Evolutionary conservation across 2,329 filamentous ascomycete genomes (phyloP).

Genomic region (Aspergillus glaucus): DNA sequence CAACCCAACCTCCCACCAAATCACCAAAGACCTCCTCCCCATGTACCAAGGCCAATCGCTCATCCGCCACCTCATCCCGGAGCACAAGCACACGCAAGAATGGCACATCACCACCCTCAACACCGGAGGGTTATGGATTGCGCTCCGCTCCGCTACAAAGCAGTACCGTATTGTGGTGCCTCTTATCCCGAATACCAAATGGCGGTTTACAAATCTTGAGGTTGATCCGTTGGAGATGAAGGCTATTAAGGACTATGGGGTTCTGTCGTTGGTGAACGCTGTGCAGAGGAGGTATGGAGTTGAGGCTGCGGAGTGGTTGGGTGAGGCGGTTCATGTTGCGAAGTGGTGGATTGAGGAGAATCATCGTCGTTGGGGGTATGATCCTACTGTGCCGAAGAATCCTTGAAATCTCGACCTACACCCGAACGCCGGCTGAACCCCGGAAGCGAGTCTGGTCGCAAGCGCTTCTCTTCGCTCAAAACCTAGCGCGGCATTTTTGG

Average conservation of each 20-base stretch:
- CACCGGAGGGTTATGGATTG: slow-evolving; percentile 27
- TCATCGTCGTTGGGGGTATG: slow-evolving; percentile 20
- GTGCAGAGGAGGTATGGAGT: slow-evolving; percentile 14
- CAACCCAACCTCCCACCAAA: slow-evolving; percentile 12
- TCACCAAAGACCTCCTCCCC: slow-evolving; percentile 20
- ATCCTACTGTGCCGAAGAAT: neutral
- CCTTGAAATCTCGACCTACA: no score
- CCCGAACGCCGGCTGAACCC: no score
- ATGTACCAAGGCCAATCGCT: slow-evolving; percentile 30
- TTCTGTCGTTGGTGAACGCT: slow-evolving; percentile 15
- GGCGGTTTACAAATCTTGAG: slow-evolving; percentile 26
- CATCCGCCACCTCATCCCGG: slow-evolving; percentile 20
- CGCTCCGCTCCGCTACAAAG: slow-evolving; percentile 23
- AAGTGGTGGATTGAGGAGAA: slow-evolving; percentile 28
- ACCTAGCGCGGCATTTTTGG: no score
- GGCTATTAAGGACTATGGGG: slow-evolving; percentile 18
- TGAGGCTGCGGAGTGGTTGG: slow-evolving; percentile 17
- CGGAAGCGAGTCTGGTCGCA: no score
- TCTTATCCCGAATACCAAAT: slow-evolving; percentile 25
- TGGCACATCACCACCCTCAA: slow-evolving; percentile 34
- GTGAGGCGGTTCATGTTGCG: slow-evolving; percentile 21
- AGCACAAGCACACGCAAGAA: slow-evolving; percentile 15
- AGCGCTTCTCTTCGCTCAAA: no score
- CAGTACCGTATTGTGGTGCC: slow-evolving; percentile 27
- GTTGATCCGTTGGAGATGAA: slow-evolving; percentile 19